phyloP scores from a whole-genome alignment of 768 basidiomycete species.

The Mycena epipterygia region DNA sequence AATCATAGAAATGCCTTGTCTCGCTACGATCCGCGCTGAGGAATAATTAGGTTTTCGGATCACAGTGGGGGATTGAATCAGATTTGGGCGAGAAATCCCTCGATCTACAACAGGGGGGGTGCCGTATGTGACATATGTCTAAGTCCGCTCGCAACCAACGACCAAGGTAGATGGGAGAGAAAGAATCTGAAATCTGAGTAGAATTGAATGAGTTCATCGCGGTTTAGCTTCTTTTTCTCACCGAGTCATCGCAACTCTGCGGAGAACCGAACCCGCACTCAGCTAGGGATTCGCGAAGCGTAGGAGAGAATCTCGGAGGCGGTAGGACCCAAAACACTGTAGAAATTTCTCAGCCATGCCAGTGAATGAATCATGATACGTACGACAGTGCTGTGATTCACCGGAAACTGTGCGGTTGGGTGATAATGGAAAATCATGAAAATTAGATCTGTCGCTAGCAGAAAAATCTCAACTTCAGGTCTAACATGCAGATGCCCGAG shows the following conservation, averaged over 20 bases:
- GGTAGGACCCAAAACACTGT: not conserved
- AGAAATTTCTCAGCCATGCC: not conserved
- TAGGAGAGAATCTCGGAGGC: slow-evolving; percentile 5
- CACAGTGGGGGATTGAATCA: too few relatives aligned
- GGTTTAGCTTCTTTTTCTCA: not conserved
- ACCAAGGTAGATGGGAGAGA: slow-evolving; percentile 6
- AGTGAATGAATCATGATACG: slow-evolving; percentile 1
- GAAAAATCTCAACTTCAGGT: slow-evolving; percentile 1
- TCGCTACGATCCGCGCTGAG: too few relatives aligned
- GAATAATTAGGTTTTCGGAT: too few relatives aligned
- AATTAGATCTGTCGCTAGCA: slow-evolving; percentile 6
- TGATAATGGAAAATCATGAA: slow-evolving; percentile 2
- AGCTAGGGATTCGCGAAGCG: slow-evolving; percentile 7
- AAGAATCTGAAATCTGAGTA: not conserved
- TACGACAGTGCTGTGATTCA: slow-evolving; percentile 4
- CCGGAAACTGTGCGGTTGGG: slow-evolving; percentile 4
- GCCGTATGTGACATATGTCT: not conserved
- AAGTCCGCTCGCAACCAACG: slow-evolving; percentile 1
- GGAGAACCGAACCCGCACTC: not conserved
- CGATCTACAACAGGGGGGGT: not conserved
- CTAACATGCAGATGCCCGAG: too few relatives aligned
- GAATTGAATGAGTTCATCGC: slow-evolving; percentile 4
- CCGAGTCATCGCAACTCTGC: not conserved
- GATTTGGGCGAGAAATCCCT: not conserved
- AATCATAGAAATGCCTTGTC: too few relatives aligned